Percentiles rank a stretch among this genome's conserved stretches.
Evolutionary conservation across 2,329 filamentous ascomycete species (phyloP).

Genomic region (Curvularia verruculosa): DNA sequence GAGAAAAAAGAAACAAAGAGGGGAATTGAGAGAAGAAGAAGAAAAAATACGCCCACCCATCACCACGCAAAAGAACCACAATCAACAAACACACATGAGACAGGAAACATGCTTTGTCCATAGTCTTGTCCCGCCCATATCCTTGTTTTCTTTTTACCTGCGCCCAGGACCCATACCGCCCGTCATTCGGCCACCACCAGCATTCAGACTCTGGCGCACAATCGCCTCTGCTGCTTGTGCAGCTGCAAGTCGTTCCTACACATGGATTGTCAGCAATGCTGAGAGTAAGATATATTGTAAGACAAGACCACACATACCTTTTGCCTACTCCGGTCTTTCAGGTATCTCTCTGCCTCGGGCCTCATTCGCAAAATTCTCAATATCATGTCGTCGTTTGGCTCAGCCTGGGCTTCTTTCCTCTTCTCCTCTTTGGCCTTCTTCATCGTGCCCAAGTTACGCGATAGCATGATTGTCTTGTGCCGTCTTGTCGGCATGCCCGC

Average conservation of each 20-base stretch:
- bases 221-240: constrained; percentile 92
- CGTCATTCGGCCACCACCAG: constrained; percentile 61
- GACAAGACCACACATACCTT: constrained; percentile 57
- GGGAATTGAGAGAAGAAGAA: neutral
- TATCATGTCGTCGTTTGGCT: constrained; percentile 98
- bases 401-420: constrained; percentile 90
- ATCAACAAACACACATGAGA: neutral
- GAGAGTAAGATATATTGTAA: neutral
- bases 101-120: neutral
- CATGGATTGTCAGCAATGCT: neutral
- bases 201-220: constrained; percentile 84
- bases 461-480: constrained; percentile 79
- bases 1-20: neutral
- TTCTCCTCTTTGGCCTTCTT: constrained; percentile 94
- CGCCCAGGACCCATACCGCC: constrained; percentile 34
- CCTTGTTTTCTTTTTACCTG: neutral
- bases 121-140: neutral
- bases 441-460: constrained; percentile 94
- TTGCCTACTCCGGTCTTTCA: constrained; percentile 89
- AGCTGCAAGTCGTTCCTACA: constrained; percentile 78
- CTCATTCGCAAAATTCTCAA: constrained; percentile 92
- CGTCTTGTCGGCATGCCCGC: constrained; percentile 64
- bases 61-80: neutral
- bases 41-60: neutral
- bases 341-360: constrained; percentile 83